phyloP scores from a whole-genome alignment of 176 grass and related monocot species.

The Saccharum spontaneum region DNA sequence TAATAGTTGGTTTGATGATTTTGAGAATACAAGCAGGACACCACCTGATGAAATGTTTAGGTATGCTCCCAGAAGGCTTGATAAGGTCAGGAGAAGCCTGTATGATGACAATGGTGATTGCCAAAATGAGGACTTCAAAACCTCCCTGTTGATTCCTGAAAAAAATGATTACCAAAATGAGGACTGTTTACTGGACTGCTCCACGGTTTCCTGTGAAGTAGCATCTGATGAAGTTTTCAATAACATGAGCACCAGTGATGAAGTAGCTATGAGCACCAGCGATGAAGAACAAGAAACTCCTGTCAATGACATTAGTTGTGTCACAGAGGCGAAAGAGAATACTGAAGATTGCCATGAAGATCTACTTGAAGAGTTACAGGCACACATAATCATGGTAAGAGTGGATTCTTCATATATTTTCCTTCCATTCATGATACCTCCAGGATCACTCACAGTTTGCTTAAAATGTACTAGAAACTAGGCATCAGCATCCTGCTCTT shows the following conservation, averaged over 20 bases:
- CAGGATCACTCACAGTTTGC: not conserved
- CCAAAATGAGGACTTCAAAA: slow-evolving; percentile 31
- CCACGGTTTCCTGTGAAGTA: slow-evolving; percentile 23
- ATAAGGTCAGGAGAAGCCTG: slow-evolving; percentile 55
- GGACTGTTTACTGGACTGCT: not conserved
- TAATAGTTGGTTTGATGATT: slow-evolving; percentile 67
- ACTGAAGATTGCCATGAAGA: slow-evolving; percentile 4
- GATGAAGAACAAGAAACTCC: slow-evolving; percentile 38
- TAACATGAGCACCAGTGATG: slow-evolving; percentile 15
- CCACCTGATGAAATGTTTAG: slow-evolving; percentile 51
- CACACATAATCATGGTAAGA: slow-evolving; percentile 27
- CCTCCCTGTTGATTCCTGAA: slow-evolving; percentile 20
- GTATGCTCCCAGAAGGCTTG: slow-evolving; percentile 45
- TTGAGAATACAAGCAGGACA: slow-evolving; percentile 38
- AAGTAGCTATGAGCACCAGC: not conserved
- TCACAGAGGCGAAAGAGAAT: slow-evolving; percentile 23
- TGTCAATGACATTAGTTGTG: slow-evolving; percentile 27
- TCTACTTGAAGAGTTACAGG: slow-evolving; percentile 26
- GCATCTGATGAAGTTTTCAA: slow-evolving; percentile 26
- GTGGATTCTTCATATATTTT: not conserved
- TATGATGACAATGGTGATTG: slow-evolving; percentile 39
- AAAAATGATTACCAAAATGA: slow-evolving; percentile 28
- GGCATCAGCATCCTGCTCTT: not conserved
- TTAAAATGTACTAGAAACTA: slow-evolving; percentile 1
- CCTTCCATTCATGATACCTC: slow-evolving; percentile 30